Evolutionary conservation across 441 rosid genomes (phyloP), one percentile per base, ranked within the genome.

Genomic region (Theobroma grandiflorum): DNA sequence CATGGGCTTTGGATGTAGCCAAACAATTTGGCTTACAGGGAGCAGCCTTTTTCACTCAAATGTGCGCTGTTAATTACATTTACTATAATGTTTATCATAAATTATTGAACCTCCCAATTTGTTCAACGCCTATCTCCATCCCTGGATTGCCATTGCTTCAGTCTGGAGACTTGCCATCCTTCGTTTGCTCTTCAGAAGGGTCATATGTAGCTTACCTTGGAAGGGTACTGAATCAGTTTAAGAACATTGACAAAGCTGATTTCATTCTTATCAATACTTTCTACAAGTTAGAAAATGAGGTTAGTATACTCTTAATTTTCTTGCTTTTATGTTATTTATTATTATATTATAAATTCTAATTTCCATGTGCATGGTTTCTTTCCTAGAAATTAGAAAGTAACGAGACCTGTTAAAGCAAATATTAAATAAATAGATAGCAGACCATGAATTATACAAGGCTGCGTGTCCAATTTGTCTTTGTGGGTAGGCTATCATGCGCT

Each of bases 111-210:
- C 75, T 83, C 26, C 89, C 90, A 2, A 18, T 87, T 31, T 15
- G 71, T 2, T 40, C 80, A 0, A 12, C 9, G 2, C 71, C 79
- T 2, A 75, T 75, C 0, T 75, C 59, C 16, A 47, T 83, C 16
- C 87, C 89, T 16, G 84, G 84, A 0, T 38, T 87, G 81, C 84
- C 89, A 26, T 72, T 79, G 74, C 85, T 93, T 55, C 87, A 90
- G 85, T 82, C 65, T 6, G 74, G 74, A 59, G 96, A 94, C 79
- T 66, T 91, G 87, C 98, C 96, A 11, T 84, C 92, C 2, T 89
- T 89, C 55, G 11, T 90, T 2, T 72, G 53, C 5, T 85, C 68
- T n/a, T 74, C 88, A 2, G 92, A 52, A 52, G 57, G 85, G 2
- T 83, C 91, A 0, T 90, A 93, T 73, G 90, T 89, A 3, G 94